Conservation (phyloP, 257 asterid genomes). For the Thymus quinquecostatus region DNA sequence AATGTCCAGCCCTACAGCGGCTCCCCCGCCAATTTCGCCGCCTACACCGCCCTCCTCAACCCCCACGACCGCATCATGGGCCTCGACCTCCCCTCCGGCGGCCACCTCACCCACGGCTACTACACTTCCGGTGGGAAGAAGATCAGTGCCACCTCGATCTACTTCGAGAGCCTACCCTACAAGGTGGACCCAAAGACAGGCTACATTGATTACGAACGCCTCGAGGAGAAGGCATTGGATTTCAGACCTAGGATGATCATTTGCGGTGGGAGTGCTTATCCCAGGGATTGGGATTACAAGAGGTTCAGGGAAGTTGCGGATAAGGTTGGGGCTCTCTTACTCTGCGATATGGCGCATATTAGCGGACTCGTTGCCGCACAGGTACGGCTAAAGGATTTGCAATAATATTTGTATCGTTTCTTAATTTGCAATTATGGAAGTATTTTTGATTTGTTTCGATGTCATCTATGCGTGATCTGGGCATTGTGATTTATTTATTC, state of each 20-base stretch:
- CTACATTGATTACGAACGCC: slow-evolving; percentile 80
- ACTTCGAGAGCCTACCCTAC: slow-evolving; percentile 90
- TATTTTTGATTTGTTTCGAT: slow-evolving; percentile 7
- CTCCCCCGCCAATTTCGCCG: slow-evolving; percentile 78
- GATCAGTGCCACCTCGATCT: slow-evolving; percentile 88
- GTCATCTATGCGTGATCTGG: slow-evolving; percentile 25
- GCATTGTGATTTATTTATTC: not conserved
- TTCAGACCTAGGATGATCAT: slow-evolving; percentile 90
- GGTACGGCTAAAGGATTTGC: slow-evolving; percentile 40
- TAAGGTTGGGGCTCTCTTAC: slow-evolving; percentile 75
- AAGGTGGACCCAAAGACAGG: slow-evolving; percentile 82
- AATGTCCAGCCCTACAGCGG: slow-evolving; percentile 81
- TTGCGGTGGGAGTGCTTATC: slow-evolving; percentile 94
- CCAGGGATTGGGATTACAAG: slow-evolving; percentile 75
- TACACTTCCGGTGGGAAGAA: slow-evolving; percentile 84
- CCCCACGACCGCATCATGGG: slow-evolving; percentile 89
- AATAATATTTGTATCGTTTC: not conserved
- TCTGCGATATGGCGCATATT: slow-evolving; percentile 97
- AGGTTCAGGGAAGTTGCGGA: slow-evolving; percentile 60
- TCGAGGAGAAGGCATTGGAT: slow-evolving; percentile 78
- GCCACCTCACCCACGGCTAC: slow-evolving; percentile 84
- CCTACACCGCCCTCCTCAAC: slow-evolving; percentile 75
- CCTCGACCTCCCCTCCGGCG: slow-evolving; percentile 84
- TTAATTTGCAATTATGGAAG: not conserved
- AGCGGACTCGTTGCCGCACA: slow-evolving; percentile 99